Conservation (phyloP, 192 early-diverging fungal species). For the Linnemannia zychae region DNA sequence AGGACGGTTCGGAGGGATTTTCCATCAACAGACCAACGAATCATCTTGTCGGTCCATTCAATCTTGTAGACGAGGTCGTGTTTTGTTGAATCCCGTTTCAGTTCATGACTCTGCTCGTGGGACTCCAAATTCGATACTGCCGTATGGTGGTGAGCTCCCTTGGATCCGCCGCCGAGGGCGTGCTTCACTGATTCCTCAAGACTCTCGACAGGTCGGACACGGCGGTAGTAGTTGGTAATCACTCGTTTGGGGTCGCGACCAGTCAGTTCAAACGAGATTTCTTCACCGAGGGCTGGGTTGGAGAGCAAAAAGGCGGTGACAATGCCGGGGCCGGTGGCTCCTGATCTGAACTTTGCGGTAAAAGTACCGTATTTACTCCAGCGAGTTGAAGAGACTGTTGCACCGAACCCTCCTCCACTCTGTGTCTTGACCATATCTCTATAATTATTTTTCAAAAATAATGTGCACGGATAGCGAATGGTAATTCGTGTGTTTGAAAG, state of each 20-base stretch:
- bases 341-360: slow-evolving; percentile 65
- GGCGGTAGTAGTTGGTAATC: slow-evolving; percentile 74
- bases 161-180: background rate
- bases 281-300: slow-evolving; percentile 69
- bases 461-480: slow-evolving; percentile 10
- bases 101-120: slow-evolving; percentile 25
- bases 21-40: slow-evolving; percentile 57
- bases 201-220: slow-evolving; percentile 63
- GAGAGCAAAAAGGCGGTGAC: slow-evolving; percentile 72
- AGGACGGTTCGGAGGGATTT: slow-evolving; percentile 46
- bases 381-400: slow-evolving; percentile 67
- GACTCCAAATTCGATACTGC: slow-evolving; percentile 29
- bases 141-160: slow-evolving; percentile 38
- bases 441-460: too few relatives aligned
- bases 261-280: slow-evolving; percentile 76
- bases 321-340: slow-evolving; percentile 63
- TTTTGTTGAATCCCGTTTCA: slow-evolving; percentile 29
- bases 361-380: slow-evolving; percentile 72
- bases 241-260: slow-evolving; percentile 66
- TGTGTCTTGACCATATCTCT: slow-evolving; percentile 49
- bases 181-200: slow-evolving; percentile 47
- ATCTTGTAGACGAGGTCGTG: slow-evolving; percentile 46
- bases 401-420: slow-evolving; percentile 67
- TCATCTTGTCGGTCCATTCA: slow-evolving; percentile 52
- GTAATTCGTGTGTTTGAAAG: background rate